These are phyloP conservation scores for Aureobasidium melanogenum DNA, from an alignment of 2,329 filamentous ascomycete genomes.

Conservation along the genomic window DNA sequence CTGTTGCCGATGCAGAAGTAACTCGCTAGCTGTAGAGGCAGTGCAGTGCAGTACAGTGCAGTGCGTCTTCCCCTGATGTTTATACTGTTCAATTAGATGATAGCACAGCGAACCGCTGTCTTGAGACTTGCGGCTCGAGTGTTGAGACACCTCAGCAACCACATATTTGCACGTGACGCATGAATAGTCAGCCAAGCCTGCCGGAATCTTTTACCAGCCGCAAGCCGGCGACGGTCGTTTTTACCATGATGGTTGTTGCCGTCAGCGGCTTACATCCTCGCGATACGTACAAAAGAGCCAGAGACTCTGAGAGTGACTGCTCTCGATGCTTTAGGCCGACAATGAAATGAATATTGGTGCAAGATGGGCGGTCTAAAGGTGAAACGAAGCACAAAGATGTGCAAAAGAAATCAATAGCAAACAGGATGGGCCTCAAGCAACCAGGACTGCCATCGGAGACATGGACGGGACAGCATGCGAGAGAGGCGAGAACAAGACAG, in stretches of 20 bases:
- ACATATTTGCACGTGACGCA: not conserved
- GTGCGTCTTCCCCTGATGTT: not conserved
- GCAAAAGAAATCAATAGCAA: not conserved
- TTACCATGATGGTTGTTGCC: not conserved
- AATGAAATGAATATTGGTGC: not conserved
- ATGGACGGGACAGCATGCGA: not conserved
- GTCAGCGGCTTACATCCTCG: not conserved
- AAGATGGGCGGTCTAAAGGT: not conserved
- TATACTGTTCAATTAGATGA: no score
- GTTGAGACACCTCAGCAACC: not conserved
- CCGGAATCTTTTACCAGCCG: not conserved
- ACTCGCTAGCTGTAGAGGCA: not conserved
- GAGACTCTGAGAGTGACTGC: not conserved
- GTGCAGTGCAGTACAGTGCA: conserved; percentile 1
- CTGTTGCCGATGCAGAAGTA: not conserved
- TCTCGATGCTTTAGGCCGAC: not conserved
- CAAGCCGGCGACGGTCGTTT: not conserved
- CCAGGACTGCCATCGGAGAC: not conserved
- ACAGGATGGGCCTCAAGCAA: not conserved
- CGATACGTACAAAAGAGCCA: no score
- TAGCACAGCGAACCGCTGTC: not conserved
- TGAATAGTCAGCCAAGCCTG: not conserved
- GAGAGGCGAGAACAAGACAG: not conserved
- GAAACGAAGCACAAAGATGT: not conserved
- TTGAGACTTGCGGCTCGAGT: not conserved